Evolutionary conservation across 441 rosid genomes (phyloP).

Genomic region (Adansonia grandidieri): DNA sequence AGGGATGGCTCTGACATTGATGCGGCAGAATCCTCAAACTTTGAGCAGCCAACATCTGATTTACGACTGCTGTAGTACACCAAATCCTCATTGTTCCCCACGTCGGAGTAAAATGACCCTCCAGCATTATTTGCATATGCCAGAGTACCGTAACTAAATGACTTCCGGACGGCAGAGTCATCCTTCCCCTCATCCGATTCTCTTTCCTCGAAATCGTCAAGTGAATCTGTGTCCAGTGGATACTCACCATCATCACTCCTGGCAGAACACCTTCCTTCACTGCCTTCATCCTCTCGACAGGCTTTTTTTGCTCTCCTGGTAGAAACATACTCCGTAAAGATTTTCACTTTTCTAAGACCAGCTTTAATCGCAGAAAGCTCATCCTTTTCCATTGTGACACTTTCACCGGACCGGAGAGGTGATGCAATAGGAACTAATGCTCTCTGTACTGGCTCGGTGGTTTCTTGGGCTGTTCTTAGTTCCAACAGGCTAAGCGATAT

Average conservation of each 20-base stretch:
- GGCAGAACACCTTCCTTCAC: slow-evolving; percentile 47
- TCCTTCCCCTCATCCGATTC: slow-evolving; percentile 48
- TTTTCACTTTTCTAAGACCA: slow-evolving; percentile 70
- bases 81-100: slow-evolving; percentile 60
- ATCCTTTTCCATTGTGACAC: slow-evolving; percentile 42
- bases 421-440: slow-evolving; percentile 41
- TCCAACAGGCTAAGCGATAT: slow-evolving; percentile 39
- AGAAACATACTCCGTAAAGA: slow-evolving; percentile 36
- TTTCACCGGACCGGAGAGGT: slow-evolving; percentile 42
- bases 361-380: slow-evolving; percentile 66
- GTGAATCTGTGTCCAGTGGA: slow-evolving; percentile 56
- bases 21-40: slow-evolving; percentile 41
- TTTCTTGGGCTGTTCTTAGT: slow-evolving; percentile 47
- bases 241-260: slow-evolving; percentile 46
- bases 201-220: slow-evolving; percentile 46
- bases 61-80: slow-evolving; percentile 59
- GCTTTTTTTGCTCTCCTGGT: slow-evolving; percentile 48
- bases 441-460: slow-evolving; percentile 36
- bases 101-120: slow-evolving; percentile 43
- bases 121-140: slow-evolving; percentile 63
- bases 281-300: slow-evolving; percentile 50
- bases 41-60: slow-evolving; percentile 45
- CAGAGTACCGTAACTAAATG: slow-evolving; percentile 67
- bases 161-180: slow-evolving; percentile 41
- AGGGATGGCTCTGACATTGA: slow-evolving; percentile 42